These are phyloP conservation scores for Komagataella populi DNA, from an alignment of 805 yeast genomes.

Conservation along the genomic window DNA sequence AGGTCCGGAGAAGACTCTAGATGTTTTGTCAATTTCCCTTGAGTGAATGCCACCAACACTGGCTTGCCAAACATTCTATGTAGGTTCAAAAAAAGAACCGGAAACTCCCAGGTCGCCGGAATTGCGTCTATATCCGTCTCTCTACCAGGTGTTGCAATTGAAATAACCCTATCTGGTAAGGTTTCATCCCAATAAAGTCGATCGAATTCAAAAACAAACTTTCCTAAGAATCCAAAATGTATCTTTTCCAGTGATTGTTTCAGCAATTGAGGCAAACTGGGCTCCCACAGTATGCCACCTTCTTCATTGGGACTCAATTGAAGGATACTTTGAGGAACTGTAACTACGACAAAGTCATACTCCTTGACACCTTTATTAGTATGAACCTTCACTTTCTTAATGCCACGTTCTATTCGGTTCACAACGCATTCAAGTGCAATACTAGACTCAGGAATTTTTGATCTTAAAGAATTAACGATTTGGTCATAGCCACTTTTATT, in stretches of 20 bases:
- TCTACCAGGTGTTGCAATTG: conserved; percentile 24
- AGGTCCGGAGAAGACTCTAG: conserved; percentile 33
- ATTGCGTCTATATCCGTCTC: neutral
- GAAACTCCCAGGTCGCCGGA: conserved; percentile 41
- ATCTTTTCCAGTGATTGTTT: conserved; percentile 29
- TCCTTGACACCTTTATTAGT: conserved; percentile 17
- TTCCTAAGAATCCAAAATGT: conserved; percentile 60
- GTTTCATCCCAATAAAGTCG: conserved; percentile 40
- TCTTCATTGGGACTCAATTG: conserved; percentile 19
- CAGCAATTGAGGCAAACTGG: conserved; percentile 36
- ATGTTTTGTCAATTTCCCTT: conserved; percentile 58
- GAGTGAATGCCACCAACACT: conserved; percentile 51
- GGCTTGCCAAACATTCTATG: conserved; percentile 35
- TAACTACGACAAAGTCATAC: conserved; percentile 51
- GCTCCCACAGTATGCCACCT: conserved; percentile 44
- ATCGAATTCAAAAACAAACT: conserved; percentile 57
- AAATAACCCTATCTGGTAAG: conserved; percentile 33
- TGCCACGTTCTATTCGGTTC: conserved; percentile 18
- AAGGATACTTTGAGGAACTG: conserved; percentile 68
- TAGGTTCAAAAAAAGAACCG: conserved; percentile 47
- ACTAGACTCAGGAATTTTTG: conserved; percentile 22
- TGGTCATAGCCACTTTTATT: conserved; percentile 46
- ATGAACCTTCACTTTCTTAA: conserved; percentile 16
- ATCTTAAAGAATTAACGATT: conserved; percentile 31
- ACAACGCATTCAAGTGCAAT: conserved; percentile 31